Percentiles rank a stretch among this genome's conserved stretches.
phyloP scores from a whole-genome alignment of 768 basidiomycete genomes.

The Tylopilus subfusipes region DNA sequence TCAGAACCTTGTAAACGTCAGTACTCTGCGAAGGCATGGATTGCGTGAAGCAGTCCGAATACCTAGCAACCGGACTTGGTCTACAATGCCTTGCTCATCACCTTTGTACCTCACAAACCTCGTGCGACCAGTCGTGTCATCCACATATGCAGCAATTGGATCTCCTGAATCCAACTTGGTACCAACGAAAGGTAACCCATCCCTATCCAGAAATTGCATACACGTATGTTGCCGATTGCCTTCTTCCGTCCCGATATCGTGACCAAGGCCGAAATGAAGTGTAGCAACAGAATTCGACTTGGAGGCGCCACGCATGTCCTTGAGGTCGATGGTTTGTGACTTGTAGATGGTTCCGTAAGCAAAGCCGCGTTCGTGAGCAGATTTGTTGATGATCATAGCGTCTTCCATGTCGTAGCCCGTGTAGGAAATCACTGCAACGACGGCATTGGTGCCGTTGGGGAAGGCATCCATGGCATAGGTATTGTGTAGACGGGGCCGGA shows the following conservation, averaged over 20 bases:
- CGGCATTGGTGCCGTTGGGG: constrained; percentile 96
- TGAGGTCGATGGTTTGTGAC: constrained; percentile 85
- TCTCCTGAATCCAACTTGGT: constrained; percentile 67
- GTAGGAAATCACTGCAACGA: constrained; percentile 99
- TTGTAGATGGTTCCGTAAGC: constrained; percentile 97
- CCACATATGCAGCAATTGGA: constrained; percentile 80
- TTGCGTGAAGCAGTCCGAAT: constrained; percentile 18
- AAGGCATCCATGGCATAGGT: constrained; percentile 98
- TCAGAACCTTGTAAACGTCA: constrained; percentile 61
- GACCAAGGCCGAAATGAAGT: constrained; percentile 87
- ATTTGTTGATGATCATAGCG: constrained; percentile 99
- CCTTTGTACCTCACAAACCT: constrained; percentile 94
- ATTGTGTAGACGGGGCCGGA: constrained; percentile 87
- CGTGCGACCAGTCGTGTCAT: constrained; percentile 80
- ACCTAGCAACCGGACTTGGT: constrained; percentile 90
- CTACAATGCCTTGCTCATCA: constrained; percentile 85
- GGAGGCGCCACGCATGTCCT: constrained; percentile 67
- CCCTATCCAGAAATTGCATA: constrained; percentile 60
- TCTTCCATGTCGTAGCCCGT: constrained; percentile 99
- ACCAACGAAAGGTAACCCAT: constrained; percentile 85
- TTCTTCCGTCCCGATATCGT: constrained; percentile 59
- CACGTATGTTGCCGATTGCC: constrained; percentile 45
- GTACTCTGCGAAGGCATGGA: neutral
- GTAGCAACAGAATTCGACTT: constrained; percentile 55
- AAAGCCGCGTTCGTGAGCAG: constrained; percentile 96